Evolutionary conservation across 2,329 filamentous ascomycete genomes (phyloP).

Genomic region (Exserohilum rostratum): DNA sequence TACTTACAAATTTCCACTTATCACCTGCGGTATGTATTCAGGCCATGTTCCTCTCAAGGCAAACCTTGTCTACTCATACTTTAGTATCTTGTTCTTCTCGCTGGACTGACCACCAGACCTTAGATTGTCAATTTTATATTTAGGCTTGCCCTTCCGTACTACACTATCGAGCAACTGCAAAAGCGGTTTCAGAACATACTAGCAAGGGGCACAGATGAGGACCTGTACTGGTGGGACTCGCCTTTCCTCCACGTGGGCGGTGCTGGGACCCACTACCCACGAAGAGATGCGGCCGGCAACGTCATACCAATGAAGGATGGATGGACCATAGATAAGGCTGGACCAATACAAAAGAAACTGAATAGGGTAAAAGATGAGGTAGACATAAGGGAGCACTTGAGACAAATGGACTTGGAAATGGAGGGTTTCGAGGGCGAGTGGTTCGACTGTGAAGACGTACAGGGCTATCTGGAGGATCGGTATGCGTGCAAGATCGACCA

Average conservation of each 20-base stretch:
- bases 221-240: constrained; percentile 63
- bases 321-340: constrained; percentile 43
- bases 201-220: constrained; percentile 49
- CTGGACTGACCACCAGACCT: background rate
- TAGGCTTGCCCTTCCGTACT: constrained; percentile 70
- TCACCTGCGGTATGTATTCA: constrained; percentile 23
- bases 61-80: background rate
- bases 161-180: constrained; percentile 48
- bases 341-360: constrained; percentile 41
- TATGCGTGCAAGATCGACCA: constrained; percentile 68
- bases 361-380: constrained; percentile 21
- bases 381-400: constrained; percentile 28
- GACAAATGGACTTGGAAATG: constrained; percentile 61
- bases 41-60: background rate
- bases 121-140: constrained; percentile 60
- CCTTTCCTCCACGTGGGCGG: constrained; percentile 72
- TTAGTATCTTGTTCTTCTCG: background rate
- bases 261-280: constrained; percentile 68
- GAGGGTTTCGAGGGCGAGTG: constrained; percentile 75
- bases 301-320: constrained; percentile 37
- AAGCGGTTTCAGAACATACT: constrained; percentile 50
- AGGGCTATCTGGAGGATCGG: constrained; percentile 69
- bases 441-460: constrained; percentile 77
- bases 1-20: constrained; percentile 58
- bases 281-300: constrained; percentile 47